phyloP scores from a whole-genome alignment of 495 filamentous ascomycete species.

The Xylaria scruposa region DNA sequence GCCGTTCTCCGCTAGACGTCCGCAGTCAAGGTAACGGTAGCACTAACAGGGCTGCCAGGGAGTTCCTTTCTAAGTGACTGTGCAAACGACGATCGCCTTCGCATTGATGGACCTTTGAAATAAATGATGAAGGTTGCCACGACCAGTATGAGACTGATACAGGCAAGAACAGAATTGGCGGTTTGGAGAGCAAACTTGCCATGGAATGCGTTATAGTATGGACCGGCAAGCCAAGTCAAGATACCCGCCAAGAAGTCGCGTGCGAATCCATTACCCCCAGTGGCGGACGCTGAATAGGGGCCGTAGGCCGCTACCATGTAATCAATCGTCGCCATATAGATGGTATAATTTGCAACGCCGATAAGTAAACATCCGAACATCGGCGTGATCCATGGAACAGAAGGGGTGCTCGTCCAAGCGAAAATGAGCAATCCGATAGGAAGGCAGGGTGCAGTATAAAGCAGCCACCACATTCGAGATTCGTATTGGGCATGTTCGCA shows the following conservation, averaged over 20 bases:
- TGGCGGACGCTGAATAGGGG: slow-evolving; percentile 78
- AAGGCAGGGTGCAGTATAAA: slow-evolving; percentile 70
- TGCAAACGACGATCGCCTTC: slow-evolving; percentile 75
- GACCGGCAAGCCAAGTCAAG: slow-evolving; percentile 73
- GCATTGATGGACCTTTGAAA: slow-evolving; percentile 73
- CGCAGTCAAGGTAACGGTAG: not conserved
- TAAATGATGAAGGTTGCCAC: slow-evolving; percentile 79
- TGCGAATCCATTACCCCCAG: slow-evolving; percentile 72
- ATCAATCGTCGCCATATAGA: slow-evolving; percentile 83
- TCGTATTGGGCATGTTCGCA: slow-evolving; percentile 68
- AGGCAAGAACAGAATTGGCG: slow-evolving; percentile 74
- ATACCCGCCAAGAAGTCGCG: slow-evolving; percentile 85
- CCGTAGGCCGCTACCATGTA: slow-evolving; percentile 85
- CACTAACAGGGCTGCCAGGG: not conserved
- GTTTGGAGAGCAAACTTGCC: slow-evolving; percentile 58
- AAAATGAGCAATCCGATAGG: slow-evolving; percentile 74
- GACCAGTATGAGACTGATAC: slow-evolving; percentile 71
- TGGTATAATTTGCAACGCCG: slow-evolving; percentile 71
- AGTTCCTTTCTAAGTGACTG: slow-evolving; percentile 57
- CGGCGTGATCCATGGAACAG: slow-evolving; percentile 66
- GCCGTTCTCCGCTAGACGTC: not conserved
- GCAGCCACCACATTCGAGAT: slow-evolving; percentile 63
- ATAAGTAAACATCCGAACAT: slow-evolving; percentile 66
- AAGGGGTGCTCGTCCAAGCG: slow-evolving; percentile 68
- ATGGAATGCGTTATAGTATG: slow-evolving; percentile 71